A percentile compares a stretch with the other conserved stretches of the same genome.
These are phyloP conservation scores for Lentinus brumalis DNA, from an alignment of 768 basidiomycete genomes.

Conservation along the genomic window DNA sequence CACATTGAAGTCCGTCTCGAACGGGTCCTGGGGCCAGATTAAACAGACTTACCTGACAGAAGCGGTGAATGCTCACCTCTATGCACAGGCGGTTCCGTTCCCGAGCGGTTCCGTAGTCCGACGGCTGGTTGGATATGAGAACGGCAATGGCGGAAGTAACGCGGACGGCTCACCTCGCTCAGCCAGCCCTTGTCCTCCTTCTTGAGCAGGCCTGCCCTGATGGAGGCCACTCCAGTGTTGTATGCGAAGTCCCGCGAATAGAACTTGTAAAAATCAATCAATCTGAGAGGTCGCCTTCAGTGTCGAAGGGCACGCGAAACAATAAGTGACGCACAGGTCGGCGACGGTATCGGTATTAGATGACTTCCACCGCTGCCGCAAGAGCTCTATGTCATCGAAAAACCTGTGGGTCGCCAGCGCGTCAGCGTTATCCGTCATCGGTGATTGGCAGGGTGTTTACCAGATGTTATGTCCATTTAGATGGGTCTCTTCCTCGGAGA, in stretches of 20 bases:
- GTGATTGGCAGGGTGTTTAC: slow-evolving; percentile 33
- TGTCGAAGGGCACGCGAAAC: not conserved
- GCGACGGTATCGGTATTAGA: slow-evolving; percentile 91
- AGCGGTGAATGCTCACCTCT: slow-evolving; percentile 7
- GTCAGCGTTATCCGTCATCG: not conserved
- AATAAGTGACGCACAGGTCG: slow-evolving; percentile 66
- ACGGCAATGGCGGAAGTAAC: not conserved
- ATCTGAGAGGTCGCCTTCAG: slow-evolving; percentile 43
- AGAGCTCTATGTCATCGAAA: slow-evolving; percentile 94
- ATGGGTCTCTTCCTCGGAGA: slow-evolving; percentile 83
- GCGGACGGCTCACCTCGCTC: slow-evolving; percentile 67
- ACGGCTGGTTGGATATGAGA: slow-evolving; percentile 7
- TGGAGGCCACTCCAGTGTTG: slow-evolving; percentile 88
- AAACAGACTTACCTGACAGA: not conserved
- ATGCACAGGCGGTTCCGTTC: slow-evolving; percentile 90
- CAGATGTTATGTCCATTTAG: slow-evolving; percentile 83
- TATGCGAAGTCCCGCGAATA: slow-evolving; percentile 93
- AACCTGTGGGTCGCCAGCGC: slow-evolving; percentile 55
- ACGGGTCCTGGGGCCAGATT: slow-evolving; percentile 73
- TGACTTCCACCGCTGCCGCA: slow-evolving; percentile 93
- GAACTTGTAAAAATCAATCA: slow-evolving; percentile 98
- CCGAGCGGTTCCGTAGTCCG: slow-evolving; percentile 66
- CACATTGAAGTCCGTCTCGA: slow-evolving; percentile 95
- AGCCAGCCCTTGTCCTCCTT: slow-evolving; percentile 96
- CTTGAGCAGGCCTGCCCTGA: slow-evolving; percentile 84